Conservation (phyloP, 225 moss, liverwort and hornwort species). For the Sphagnum tenellum region DNA sequence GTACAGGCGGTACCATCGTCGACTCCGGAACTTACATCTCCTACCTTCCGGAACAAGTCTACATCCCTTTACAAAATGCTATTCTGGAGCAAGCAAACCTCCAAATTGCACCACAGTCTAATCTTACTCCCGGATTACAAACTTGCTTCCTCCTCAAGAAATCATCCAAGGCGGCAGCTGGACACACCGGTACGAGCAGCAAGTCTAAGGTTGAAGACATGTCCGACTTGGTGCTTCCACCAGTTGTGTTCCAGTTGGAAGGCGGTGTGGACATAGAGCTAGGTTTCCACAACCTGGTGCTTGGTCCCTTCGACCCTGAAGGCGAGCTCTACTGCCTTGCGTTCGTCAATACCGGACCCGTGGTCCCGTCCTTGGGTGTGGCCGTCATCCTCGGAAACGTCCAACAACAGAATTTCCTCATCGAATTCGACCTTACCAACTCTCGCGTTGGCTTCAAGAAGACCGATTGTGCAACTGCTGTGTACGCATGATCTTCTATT, state of each 20-base stretch:
- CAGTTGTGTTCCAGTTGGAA: conserved; percentile 7
- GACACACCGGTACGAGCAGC: no score
- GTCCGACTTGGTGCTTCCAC: neutral
- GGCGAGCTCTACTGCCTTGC: conserved; percentile 9
- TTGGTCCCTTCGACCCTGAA: conserved; percentile 6
- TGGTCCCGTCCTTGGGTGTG: neutral
- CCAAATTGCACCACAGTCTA: conserved; percentile 2
- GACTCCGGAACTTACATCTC: conserved; percentile 9
- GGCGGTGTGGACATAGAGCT: conserved; percentile 2
- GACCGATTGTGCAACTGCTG: neutral
- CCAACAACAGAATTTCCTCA: conserved; percentile 2
- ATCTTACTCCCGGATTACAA: conserved; percentile 1
- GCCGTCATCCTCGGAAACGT: conserved; percentile 3
- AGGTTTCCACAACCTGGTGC: neutral
- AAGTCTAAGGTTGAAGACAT: no score
- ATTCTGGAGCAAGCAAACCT: conserved; percentile 1
- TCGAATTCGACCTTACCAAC: neutral
- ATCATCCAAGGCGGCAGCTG: no score
- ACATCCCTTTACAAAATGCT: neutral
- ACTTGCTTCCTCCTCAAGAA: conserved; percentile 1
- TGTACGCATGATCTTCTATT: no score
- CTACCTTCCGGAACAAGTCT: conserved; percentile 2
- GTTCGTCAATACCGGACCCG: conserved; percentile 3
- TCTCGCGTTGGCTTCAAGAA: neutral
- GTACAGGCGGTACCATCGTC: conserved; percentile 7